Conservation (phyloP, 2,329 filamentous ascomycete species). For the Neonectria neomacrospora region DNA sequence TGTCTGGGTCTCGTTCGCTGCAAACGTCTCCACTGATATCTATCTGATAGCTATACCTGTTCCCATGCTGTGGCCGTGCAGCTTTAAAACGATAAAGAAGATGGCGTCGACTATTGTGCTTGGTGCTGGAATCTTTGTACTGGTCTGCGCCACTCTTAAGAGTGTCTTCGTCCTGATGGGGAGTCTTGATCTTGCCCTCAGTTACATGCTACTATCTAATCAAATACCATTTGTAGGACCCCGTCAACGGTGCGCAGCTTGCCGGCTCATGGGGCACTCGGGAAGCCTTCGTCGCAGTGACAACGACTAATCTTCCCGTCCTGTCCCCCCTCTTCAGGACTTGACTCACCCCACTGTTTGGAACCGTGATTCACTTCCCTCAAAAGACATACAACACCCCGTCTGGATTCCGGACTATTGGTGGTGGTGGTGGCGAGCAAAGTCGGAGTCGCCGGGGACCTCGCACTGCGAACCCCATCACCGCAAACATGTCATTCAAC, state of each 20-base stretch:
- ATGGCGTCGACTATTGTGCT: constrained; percentile 52
- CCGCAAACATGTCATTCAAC: constrained; percentile 52
- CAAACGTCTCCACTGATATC: constrained; percentile 65
- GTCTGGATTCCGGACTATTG: constrained; percentile 54
- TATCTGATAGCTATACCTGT: constrained; percentile 68
- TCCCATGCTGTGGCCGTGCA: constrained; percentile 57
- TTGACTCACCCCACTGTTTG: constrained; percentile 50
- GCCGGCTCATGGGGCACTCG: constrained; percentile 54
- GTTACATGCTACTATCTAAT: neutral
- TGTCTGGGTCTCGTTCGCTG: constrained; percentile 60
- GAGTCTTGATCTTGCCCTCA: constrained; percentile 21
- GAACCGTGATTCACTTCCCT: constrained; percentile 49
- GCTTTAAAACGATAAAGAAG: constrained; percentile 49
- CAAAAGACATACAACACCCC: constrained; percentile 52
- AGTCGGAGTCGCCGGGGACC: constrained; percentile 48
- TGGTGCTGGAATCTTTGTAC: constrained; percentile 53
- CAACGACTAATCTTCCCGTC: constrained; percentile 55
- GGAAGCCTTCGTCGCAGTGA: constrained; percentile 55
- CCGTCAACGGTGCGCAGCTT: constrained; percentile 50
- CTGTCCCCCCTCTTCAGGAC: constrained; percentile 56
- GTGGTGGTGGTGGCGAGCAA: constrained; percentile 48
- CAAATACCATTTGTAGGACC: constrained; percentile 44
- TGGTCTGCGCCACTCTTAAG: constrained; percentile 52
- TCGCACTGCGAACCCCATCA: constrained; percentile 49
- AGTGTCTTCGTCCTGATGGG: constrained; percentile 52